Conservation (phyloP, 257 asterid species). For the Solanum arcanum region DNA sequence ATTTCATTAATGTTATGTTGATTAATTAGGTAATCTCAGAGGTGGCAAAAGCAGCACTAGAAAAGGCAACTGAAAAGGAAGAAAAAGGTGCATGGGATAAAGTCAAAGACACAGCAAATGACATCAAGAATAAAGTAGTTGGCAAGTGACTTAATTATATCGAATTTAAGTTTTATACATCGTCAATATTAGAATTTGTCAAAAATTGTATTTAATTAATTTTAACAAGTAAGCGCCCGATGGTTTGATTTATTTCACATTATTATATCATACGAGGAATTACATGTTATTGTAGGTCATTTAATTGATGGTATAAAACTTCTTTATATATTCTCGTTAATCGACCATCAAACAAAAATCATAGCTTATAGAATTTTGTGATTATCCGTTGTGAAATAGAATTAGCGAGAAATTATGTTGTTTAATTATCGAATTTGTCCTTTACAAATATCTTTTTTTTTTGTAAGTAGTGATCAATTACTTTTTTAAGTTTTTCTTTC, state of each 20-base stretch:
- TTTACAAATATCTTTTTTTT: not conserved
- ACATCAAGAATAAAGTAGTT: constrained; percentile 12
- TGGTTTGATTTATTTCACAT: not conserved
- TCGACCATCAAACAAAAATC: not conserved
- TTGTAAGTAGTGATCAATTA: not conserved
- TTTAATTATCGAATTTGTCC: not conserved
- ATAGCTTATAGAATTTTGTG: not conserved
- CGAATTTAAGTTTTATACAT: not conserved
- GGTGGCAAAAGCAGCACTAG: constrained; percentile 42
- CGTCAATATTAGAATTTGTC: not conserved
- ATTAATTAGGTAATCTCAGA: constrained; percentile 29
- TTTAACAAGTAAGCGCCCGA: not conserved
- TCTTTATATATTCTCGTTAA: not conserved
- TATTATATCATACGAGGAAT: not conserved
- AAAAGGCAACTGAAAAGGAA: constrained; percentile 37
- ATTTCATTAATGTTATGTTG: not conserved
- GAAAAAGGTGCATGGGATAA: constrained; percentile 43
- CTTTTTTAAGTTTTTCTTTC: not conserved
- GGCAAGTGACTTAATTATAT: constrained; percentile 1
- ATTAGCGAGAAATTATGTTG: too few species aligned
- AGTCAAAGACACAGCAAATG: constrained; percentile 31
- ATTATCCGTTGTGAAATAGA: not conserved
- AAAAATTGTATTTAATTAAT: not conserved
- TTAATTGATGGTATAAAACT: not conserved
- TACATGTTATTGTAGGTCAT: not conserved